Evolutionary conservation across 306 rosid genomes (phyloP), one percentile per base, ranked within the genome.

Genomic region (Potentilla sterilis): DNA sequence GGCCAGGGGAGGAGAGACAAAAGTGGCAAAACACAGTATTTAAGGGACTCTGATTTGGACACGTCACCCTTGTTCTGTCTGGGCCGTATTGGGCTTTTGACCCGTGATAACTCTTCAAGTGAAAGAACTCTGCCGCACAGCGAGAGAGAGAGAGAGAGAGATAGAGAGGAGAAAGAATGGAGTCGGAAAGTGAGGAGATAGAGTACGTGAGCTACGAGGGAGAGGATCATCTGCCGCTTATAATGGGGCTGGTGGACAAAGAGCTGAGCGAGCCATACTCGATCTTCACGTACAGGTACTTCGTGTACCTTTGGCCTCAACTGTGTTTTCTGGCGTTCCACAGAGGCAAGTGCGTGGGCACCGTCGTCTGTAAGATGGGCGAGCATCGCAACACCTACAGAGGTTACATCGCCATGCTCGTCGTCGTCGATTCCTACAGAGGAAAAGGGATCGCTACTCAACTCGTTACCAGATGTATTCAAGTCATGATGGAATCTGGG

Each of bases 181-280:
- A 72, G 37, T 35, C 10, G 49, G 41, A 15, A 35, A 12, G 14
- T 2, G 89, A 87, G 47, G 96, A 89, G 81, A 86, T 95, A 43
- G 93, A 92, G 54, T 92, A 92, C 67, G 93, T 89, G 46, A 89
- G 91, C 79, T 95, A 95, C 48, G 89, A 87, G 3, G 97, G 99
- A 11, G 99, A 95, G 67, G 96, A 92, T 58, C 97, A 92, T 75
- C 90, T 92, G 13, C 97, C 99, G 61, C 91, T 89, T 1, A 68
- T 95, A 64, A 95, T 92, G 99, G 88, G 85, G 80, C 90, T 95
- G 1, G 99, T 92, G 6, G 96, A 95, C 75, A 83, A 89, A 78
- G 97, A 95, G 37, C 99, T 95, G 87, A 95, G 97, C 82, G 99
- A 95, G 72, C 99, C 99, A 42, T 95, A 95, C 85, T 92, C 99